Base-by-base conservation (phyloP, 306 rosid species). In the Ceratonia siliqua region DNA sequence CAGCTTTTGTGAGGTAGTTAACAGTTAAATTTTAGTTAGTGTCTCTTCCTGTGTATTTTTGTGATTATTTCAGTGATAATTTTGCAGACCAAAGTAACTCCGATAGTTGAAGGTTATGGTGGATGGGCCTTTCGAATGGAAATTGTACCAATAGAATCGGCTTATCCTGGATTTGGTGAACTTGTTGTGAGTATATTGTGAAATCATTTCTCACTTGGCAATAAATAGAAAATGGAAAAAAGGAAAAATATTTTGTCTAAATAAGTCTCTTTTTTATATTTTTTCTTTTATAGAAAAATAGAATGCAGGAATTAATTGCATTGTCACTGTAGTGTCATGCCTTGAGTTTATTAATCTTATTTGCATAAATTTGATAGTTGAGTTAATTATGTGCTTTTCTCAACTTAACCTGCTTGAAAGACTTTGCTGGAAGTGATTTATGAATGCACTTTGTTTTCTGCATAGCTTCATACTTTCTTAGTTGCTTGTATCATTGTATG, bases 121-220 rank as follows among this genome's bases (percentile, higher is more conserved):
- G 97, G 99, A 87, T 94, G 97, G 97, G 99, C 99, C 76, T 82
- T 94, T 24, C 86, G 99, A 54, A 81, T 87, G 89, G 99, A 94
- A 89, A 89, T 94, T 80, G 99, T 94, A 74, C 85, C 99, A 36
- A 90, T 92, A 58, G 99, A 94, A 82, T 94, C 99, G 18, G 99
- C 99, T 61, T 92, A 92, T 87, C 96, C 99, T 33, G 99, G 99
- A 74, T 94, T 84, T 45, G 99, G 99, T 62, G 95, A 92, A 81
- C 87, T 92, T 38, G 96, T 94, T 70, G 99, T 92, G 74, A 92
- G 99, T 90, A 80, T 80, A 56, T 70, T 12, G 55, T 62, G 45
- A 72, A 56, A 61, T 30, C 56, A 39, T 45, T 62, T 48, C 62
- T 57, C 76, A 43, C 62, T 65, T 75, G 70, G 53, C 59, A 22